Evolutionary conservation across 257 asterid species (phyloP), one percentile per base, ranked within the genome.

Genomic region (Solanum virginianum): DNA sequence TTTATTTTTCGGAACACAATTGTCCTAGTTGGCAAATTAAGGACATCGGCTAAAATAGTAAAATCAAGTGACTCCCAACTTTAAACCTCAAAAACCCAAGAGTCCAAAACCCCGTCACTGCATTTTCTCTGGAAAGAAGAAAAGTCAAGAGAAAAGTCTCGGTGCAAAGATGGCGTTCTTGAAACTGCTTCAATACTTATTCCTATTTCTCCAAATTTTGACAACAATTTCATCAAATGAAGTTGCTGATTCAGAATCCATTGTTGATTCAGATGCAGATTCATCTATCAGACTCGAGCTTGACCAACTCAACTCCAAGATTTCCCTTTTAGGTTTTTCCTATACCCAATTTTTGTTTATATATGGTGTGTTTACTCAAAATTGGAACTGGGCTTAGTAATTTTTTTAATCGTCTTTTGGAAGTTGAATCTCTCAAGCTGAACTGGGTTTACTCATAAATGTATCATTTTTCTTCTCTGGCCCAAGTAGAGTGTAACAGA

Each of bases 231-330:
- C 85, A 24, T 62, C 26, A 77, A 70, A 74, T 84, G 16, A 20
- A 77, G 84, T 79, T 65, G 82, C 16, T 85, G 47, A 80, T 13
- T 71, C 82, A 43, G 87, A 79, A 51, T 17, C 82, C 55, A 13
- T 20, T 29, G 51, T 55, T 41, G 68, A 24, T 63, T 22, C 81
- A 74, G 81, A 74, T 55, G 70, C 87, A 18, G 90, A 89, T 90
- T 53, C 87, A 54, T 82, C 88, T 26, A 72, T 85, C 51, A 77
- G 62, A 56, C 84, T 62, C 72, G 84, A 90, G 85, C 88, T 89
- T 70, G 84, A 84, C 72, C 89, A 89, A 45, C 92, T 86, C 86
- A 84, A 89, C 80, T 89, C 88, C 45, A 90, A 84, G 84, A 88
- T 91, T 86, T 88, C 91, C 55, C 74, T 53, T 41, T 43, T 87